Evolutionary conservation across 257 asterid species (phyloP).

Genomic region (Solanum etuberosum): DNA sequence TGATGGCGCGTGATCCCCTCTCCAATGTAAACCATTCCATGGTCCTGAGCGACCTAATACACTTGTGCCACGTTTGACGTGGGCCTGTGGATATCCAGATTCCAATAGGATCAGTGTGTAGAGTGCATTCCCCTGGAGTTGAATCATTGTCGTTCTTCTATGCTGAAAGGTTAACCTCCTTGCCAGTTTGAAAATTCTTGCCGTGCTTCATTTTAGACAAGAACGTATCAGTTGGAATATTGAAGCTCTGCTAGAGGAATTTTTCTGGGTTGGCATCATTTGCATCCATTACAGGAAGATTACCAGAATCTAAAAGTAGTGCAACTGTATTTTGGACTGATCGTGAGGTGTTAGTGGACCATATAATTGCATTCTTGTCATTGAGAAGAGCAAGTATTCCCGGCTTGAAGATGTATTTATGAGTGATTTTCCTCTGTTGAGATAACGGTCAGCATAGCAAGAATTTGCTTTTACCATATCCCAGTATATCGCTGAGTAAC

Average conservation of each 20-base stretch:
- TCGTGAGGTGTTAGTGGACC: slow-evolving; percentile 16
- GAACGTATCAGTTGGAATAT: slow-evolving; percentile 9
- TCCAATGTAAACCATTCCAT: neutral
- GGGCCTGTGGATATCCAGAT: neutral
- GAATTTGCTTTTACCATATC: slow-evolving; percentile 1
- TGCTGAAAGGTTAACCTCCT: neutral
- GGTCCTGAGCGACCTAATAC: neutral
- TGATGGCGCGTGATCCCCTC: neutral
- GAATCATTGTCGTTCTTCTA: neutral
- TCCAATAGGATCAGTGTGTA: slow-evolving; percentile 20
- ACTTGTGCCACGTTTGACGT: neutral
- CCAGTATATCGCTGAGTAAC: neutral
- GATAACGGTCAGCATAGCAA: neutral
- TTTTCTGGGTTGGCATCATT: slow-evolving; percentile 2
- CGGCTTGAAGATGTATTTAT: neutral
- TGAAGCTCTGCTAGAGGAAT: slow-evolving; percentile 18
- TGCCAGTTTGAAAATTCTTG: slow-evolving; percentile 1
- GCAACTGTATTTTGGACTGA: slow-evolving; percentile 4
- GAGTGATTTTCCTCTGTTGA: neutral
- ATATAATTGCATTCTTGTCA: neutral
- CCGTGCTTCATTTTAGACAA: slow-evolving; percentile 19
- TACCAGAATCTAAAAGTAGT: slow-evolving; percentile 17
- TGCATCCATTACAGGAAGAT: slow-evolving; percentile 22
- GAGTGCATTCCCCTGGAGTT: neutral
- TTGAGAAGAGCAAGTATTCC: neutral